Conservation (phyloP, 768 basidiomycete genomes). For the Hortiboletus campestris region DNA sequence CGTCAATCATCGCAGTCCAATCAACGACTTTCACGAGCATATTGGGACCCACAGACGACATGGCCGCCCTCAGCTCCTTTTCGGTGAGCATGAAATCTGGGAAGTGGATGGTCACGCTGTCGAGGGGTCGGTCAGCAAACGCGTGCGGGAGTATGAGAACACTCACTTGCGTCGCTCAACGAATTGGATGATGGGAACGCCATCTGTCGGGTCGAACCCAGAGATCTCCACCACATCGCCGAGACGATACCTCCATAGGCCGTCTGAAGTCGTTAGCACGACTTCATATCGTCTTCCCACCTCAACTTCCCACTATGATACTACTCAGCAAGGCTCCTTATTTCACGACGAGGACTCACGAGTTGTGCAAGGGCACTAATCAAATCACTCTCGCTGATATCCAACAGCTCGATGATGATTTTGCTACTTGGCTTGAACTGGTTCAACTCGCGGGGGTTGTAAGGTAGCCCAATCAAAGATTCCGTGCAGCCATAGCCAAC, state of each 20-base stretch:
- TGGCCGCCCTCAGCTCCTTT: slow-evolving; percentile 5
- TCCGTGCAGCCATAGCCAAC: slow-evolving; percentile 3
- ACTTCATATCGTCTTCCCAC: slow-evolving; percentile 16
- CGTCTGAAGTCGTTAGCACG: slow-evolving; percentile 17
- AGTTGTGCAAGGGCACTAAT: neutral
- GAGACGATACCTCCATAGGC: slow-evolving; percentile 12
- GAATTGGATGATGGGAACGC: slow-evolving; percentile 4
- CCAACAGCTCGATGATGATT: slow-evolving; percentile 14
- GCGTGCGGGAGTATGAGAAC: neutral
- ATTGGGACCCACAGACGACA: neutral
- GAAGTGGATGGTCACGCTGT: slow-evolving; percentile 7
- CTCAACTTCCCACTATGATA: too few species aligned
- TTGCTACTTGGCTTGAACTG: slow-evolving; percentile 2
- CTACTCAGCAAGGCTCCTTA: too few species aligned
- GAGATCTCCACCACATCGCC: too few species aligned
- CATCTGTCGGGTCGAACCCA: too few species aligned
- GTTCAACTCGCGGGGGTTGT: slow-evolving; percentile 6
- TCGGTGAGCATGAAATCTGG: slow-evolving; percentile 14
- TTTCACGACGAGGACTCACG: neutral
- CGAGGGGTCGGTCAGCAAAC: neutral
- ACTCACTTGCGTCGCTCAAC: slow-evolving; percentile 19
- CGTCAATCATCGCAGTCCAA: too few species aligned
- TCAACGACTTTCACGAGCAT: too few species aligned
- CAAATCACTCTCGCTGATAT: slow-evolving; percentile 2
- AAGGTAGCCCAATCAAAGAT: slow-evolving; percentile 2